Evolutionary conservation across 768 basidiomycete species (phyloP).

Genomic region (Termitomyces titanicus): DNA sequence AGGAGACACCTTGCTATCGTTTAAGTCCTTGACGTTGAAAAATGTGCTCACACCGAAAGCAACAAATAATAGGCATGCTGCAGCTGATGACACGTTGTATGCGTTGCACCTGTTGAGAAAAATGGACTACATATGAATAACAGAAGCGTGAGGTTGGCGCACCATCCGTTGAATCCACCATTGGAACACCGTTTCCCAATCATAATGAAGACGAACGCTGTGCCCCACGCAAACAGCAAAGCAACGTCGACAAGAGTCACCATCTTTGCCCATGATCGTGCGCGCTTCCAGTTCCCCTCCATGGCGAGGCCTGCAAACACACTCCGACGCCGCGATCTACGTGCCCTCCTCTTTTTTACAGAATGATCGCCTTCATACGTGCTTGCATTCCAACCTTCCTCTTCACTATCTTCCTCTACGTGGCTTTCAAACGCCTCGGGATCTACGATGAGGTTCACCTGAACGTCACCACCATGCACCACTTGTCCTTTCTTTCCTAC

Average conservation of each 20-base stretch:
- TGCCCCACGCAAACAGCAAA: constrained; percentile 51
- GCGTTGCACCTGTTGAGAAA: constrained; percentile 54
- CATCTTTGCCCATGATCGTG: constrained; percentile 51
- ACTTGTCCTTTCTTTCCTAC: constrained; percentile 29
- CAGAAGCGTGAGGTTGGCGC: constrained; percentile 16
- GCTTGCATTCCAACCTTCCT: constrained; percentile 34
- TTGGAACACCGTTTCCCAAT: constrained; percentile 62
- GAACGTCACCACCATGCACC: constrained; percentile 48
- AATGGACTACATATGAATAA: background rate
- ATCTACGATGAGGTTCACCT: constrained; percentile 73
- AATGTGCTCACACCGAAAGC: constrained; percentile 54
- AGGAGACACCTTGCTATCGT: constrained; percentile 57
- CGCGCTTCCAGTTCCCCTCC: constrained; percentile 60
- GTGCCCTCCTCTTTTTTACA: constrained; percentile 25
- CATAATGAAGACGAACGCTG: constrained; percentile 55
- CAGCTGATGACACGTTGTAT: constrained; percentile 64
- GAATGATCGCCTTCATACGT: constrained; percentile 34
- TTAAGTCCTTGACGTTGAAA: constrained; percentile 65
- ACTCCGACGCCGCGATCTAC: constrained; percentile 37
- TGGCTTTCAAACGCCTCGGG: constrained; percentile 49
- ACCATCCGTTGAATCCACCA: constrained; percentile 64
- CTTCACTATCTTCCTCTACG: constrained; percentile 32
- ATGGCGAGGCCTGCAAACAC: constrained; percentile 59
- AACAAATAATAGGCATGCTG: constrained; percentile 54
- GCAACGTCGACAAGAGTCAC: constrained; percentile 45